A percentile compares a stretch with the other conserved stretches of the same genome.
These are phyloP conservation scores for Nothophaeocryptopus gaeumannii DNA, from an alignment of 2,329 filamentous ascomycete genomes.

Conservation along the genomic window DNA sequence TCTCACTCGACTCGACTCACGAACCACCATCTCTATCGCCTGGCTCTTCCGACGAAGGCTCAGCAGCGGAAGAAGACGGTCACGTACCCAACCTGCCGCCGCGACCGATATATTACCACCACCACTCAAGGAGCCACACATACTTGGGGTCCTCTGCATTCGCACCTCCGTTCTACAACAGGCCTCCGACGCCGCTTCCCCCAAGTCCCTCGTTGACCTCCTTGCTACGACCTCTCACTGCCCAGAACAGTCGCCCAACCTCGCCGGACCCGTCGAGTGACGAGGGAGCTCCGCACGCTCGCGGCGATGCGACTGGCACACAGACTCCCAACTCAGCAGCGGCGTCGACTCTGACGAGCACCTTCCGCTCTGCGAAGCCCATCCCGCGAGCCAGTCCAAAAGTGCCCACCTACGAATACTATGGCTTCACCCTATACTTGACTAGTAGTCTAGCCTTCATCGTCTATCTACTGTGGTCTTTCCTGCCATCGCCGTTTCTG, in stretches of 20 bases:
- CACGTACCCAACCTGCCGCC: conserved; percentile 29
- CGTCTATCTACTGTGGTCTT: conserved; percentile 76
- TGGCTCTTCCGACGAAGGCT: conserved; percentile 33
- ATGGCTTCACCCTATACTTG: conserved; percentile 95
- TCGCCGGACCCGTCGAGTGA: conserved; percentile 90
- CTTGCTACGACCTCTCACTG: conserved; percentile 70
- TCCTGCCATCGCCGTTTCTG: conserved; percentile 85
- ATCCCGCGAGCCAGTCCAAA: conserved; percentile 82
- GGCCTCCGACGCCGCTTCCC: conserved; percentile 90
- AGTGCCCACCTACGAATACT: conserved; percentile 99
- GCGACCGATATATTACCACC: conserved; percentile 43
- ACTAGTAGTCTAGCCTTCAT: conserved; percentile 79
- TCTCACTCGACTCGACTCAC: conserved; percentile 31
- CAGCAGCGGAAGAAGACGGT: conserved; percentile 31
- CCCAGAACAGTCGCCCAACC: conserved; percentile 76
- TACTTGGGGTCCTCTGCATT: conserved; percentile 49
- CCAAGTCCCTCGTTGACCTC: conserved; percentile 91
- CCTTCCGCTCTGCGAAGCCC: conserved; percentile 58
- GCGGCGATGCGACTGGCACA: conserved; percentile 35
- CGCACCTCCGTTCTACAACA: conserved; percentile 90
- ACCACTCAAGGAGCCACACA: conserved; percentile 44
- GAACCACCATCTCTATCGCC: conserved; percentile 28
- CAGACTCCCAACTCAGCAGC: conserved; percentile 55
- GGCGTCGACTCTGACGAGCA: conserved; percentile 54
- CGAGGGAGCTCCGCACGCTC: conserved; percentile 49